Base-by-base conservation (phyloP, 352 stramenopile genomes). In the Phytophthora sansomeana region DNA sequence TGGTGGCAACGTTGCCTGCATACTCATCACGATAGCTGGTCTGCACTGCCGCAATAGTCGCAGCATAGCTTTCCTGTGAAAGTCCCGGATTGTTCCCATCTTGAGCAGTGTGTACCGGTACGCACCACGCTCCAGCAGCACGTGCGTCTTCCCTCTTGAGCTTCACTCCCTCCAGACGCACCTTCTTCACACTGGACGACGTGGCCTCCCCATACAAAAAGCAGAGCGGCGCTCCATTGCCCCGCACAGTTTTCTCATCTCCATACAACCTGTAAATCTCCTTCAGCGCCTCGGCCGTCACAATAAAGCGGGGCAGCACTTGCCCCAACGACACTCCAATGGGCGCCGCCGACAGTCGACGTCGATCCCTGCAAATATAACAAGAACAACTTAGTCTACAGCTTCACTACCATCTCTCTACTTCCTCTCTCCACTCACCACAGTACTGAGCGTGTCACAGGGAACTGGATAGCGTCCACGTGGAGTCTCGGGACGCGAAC, bases 401-500 rank as follows among this genome's bases (percentile, higher is more conserved):
- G 41, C 36, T 28, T 33, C 44, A 10, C 33, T 14, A 5, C 11
- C 35, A 35, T 17, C 16, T 24, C 13, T 17, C 24, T 19, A 10
- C 50, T 46, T 28, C 2, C 26, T 6, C 28, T 47, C 10, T 11
- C 11, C 54, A 6, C 29, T 21, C 58, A 90, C 83, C 85, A 93
- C 4, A 93, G 59, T 28, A 94, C 82, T 2, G 75, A 81, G 4
- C 83, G 77, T 1, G 85, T 94, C 4, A 62, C 57, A 32, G 85
- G 85, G 55, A 94, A 94, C 58, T 91, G 72, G 33, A 94, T 77
- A 29, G 82, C 59, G 24, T 78, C 78, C 30, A 92, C 74, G 66
- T 82, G 69, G n/a, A 89, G 51, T 30, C 74, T 79, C 32, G 33
- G 17, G 41, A 26, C n/a, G 30, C 10, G 28, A 46, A 8, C 9